Evolutionary conservation across 305 asterid genomes (phyloP).

Genomic region (Nicotiana rustica): DNA sequence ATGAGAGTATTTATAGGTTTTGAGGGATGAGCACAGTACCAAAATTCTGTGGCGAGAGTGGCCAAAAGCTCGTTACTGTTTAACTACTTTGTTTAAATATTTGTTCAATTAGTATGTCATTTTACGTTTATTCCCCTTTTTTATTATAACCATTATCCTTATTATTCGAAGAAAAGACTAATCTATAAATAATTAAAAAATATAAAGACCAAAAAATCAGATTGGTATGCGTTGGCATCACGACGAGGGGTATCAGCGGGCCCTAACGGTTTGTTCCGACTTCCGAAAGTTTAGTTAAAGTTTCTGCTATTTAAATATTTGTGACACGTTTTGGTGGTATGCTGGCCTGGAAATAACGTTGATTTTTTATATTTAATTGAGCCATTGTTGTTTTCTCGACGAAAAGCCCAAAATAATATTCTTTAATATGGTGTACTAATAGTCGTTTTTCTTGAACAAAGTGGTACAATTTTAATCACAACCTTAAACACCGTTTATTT

Average conservation of each 20-base stretch:
- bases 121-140: neutral
- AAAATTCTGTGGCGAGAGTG: neutral
- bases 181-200: neutral
- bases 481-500: too few species aligned
- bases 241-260: neutral
- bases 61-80: neutral
- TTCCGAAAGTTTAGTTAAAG: neutral
- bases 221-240: neutral
- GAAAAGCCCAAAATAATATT: too few species aligned
- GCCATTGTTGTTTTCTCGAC: neutral
- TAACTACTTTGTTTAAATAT: neutral
- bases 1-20: too few species aligned
- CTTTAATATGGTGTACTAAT: too few species aligned
- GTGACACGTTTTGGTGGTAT: neutral
- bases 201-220: neutral
- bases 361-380: neutral
- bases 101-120: neutral
- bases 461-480: too few species aligned
- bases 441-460: too few species aligned
- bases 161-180: neutral
- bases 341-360: neutral
- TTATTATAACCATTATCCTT: constrained; percentile 12
- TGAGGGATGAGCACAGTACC: too few species aligned
- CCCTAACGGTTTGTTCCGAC: neutral
- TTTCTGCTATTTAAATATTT: neutral